Conservation (phyloP, 805 yeast species). For the Spathaspora passalidarum region DNA sequence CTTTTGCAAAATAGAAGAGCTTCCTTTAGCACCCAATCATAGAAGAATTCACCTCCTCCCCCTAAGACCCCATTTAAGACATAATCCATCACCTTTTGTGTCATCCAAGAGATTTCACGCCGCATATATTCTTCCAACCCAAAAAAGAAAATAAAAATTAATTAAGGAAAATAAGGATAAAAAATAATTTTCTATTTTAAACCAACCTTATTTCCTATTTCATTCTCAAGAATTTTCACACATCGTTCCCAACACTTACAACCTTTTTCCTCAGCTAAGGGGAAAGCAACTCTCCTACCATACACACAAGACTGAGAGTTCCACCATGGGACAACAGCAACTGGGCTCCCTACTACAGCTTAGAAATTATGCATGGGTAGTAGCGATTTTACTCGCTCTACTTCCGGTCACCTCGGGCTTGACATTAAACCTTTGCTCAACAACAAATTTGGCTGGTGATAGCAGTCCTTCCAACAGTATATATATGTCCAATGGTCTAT, state of each 20-base stretch:
- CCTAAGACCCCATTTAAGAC: too few species aligned
- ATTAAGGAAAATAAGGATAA: neutral
- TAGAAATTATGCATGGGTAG: neutral
- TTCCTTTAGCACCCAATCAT: too few species aligned
- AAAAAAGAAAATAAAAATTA: too few species aligned
- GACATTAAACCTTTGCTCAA: slow-evolving; percentile 19
- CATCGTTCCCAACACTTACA: neutral
- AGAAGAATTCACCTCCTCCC: too few species aligned
- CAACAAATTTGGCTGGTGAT: slow-evolving; percentile 18
- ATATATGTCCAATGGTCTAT: slow-evolving; percentile 50
- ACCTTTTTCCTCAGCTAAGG: neutral
- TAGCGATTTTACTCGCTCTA: neutral
- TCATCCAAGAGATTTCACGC: neutral
- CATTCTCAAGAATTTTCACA: neutral
- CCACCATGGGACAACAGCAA: neutral
- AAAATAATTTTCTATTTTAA: neutral
- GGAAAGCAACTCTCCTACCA: neutral
- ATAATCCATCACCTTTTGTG: too few species aligned
- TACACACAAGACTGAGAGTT: neutral
- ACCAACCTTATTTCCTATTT: neutral
- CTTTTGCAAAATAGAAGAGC: too few species aligned
- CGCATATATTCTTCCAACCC: too few species aligned
- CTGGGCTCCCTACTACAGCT: neutral
- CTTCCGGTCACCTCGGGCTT: neutral
- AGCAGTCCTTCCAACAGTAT: neutral